A percentile compares a stretch with the other conserved stretches of the same genome.
Conservation (phyloP, 306 rosid genomes). For the Sesbania bispinosa region DNA sequence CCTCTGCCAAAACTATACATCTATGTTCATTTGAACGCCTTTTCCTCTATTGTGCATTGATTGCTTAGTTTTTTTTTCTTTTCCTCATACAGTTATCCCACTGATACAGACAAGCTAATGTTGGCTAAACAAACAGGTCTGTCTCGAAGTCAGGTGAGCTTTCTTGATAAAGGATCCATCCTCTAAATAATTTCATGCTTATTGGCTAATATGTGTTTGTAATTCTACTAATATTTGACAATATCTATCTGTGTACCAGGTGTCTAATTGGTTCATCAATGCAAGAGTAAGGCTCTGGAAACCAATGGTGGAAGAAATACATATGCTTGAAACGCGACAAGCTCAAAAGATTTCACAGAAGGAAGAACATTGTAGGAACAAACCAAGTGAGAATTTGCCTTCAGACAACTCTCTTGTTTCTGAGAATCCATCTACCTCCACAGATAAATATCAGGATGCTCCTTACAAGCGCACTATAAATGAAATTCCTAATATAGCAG, state of each 20-base stretch:
- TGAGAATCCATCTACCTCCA: slow-evolving; percentile 54
- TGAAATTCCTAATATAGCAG: slow-evolving; percentile 33
- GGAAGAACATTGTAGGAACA: slow-evolving; percentile 34
- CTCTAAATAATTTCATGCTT: neutral
- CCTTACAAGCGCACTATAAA: slow-evolving; percentile 39
- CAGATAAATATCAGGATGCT: slow-evolving; percentile 33
- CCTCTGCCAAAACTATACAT: neutral
- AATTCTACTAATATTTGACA: neutral
- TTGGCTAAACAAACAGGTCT: slow-evolving; percentile 93
- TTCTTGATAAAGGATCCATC: neutral
- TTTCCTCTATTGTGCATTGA: neutral
- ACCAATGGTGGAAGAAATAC: slow-evolving; percentile 96
- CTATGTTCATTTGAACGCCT: neutral
- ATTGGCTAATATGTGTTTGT: neutral
- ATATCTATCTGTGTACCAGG: slow-evolving; percentile 32
- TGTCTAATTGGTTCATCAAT: slow-evolving; percentile 93
- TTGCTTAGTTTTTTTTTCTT: slow-evolving; percentile 8
- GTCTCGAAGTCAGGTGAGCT: slow-evolving; percentile 79
- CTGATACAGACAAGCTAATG: slow-evolving; percentile 80
- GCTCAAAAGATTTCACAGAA: slow-evolving; percentile 45
- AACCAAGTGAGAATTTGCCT: slow-evolving; percentile 43
- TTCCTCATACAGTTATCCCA: slow-evolving; percentile 61
- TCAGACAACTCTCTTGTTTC: slow-evolving; percentile 37
- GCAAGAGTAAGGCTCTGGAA: slow-evolving; percentile 97
- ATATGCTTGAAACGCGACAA: slow-evolving; percentile 72